Conservation (phyloP, 129 eudicot species). For the Smallanthus sonchifolius region DNA sequence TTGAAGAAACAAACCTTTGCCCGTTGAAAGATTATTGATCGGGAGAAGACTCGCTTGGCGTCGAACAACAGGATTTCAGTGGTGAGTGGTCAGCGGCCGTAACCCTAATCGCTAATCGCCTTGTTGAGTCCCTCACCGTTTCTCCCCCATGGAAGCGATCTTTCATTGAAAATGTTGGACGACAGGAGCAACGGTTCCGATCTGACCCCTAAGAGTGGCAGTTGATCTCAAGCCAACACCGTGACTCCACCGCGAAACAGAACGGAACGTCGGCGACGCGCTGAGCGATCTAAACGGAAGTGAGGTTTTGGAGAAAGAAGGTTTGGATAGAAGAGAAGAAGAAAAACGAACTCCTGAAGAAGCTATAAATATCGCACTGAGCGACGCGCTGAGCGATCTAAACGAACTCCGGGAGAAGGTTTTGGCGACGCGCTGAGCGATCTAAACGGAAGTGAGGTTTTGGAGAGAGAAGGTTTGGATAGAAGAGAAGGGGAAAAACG, state of each 20-base stretch:
- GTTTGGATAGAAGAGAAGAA: slow-evolving; percentile 16
- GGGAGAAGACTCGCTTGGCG: too few relatives aligned
- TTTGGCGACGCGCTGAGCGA: slow-evolving; percentile 23
- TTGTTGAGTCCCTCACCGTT: too few relatives aligned
- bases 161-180: slow-evolving; percentile 45
- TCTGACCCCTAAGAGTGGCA: slow-evolving; percentile 46
- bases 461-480: slow-evolving; percentile 12
- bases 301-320: slow-evolving; percentile 12
- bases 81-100: too few relatives aligned
- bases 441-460: slow-evolving; percentile 14
- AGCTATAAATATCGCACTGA: slow-evolving; percentile 26
- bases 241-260: slow-evolving; percentile 54
- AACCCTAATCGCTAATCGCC: too few relatives aligned
- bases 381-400: too few relatives aligned
- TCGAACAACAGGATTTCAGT: too few relatives aligned
- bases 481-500: slow-evolving; percentile 20
- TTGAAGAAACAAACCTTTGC: too few relatives aligned
- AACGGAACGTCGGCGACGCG: slow-evolving; percentile 31
- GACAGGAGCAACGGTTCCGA: slow-evolving; percentile 40
- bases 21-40: too few relatives aligned
- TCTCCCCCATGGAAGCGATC: slow-evolving; percentile 72
- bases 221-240: slow-evolving; percentile 56
- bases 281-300: slow-evolving; percentile 13
- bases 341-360: slow-evolving; percentile 22
- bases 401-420: too few relatives aligned